These are phyloP conservation scores for Arachis hypogaea DNA, from an alignment of 306 rosid species.

Conservation along the genomic window DNA sequence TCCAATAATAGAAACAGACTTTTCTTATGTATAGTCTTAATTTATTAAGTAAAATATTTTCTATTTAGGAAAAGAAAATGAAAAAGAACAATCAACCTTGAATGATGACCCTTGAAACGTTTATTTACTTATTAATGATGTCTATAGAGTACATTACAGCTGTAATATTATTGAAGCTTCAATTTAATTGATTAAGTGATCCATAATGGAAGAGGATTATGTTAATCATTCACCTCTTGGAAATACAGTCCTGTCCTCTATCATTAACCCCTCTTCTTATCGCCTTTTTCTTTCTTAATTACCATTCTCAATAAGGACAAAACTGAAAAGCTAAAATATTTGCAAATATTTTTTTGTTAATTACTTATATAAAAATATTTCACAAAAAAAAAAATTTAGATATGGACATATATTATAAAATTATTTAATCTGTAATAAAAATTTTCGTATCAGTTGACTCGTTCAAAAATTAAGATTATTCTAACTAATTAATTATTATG, in stretches of 20 bases:
- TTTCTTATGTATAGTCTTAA: background rate
- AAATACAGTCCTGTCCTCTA: background rate
- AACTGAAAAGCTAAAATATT: constrained; percentile 29
- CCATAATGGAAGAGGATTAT: background rate
- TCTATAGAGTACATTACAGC: background rate
- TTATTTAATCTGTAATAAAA: no score
- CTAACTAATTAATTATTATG: no score
- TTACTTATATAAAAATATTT: no score
- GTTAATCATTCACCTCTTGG: constrained; percentile 21
- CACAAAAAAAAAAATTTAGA: no score
- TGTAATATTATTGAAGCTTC: background rate
- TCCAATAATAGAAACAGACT: constrained; percentile 29
- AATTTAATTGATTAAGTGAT: background rate
- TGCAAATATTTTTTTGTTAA: background rate
- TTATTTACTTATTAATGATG: background rate
- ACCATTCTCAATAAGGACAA: constrained; percentile 22
- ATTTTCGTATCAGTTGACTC: no score
- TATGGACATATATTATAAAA: no score
- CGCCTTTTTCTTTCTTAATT: background rate
- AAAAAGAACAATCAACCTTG: constrained; percentile 1
- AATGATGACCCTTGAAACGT: constrained; percentile 4
- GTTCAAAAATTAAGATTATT: no score
- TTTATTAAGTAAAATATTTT: background rate
- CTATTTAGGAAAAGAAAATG: background rate
- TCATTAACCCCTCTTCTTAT: background rate